phyloP scores from a whole-genome alignment of 192 early-diverging fungal species.

The Chytriomyces hyalinus region DNA sequence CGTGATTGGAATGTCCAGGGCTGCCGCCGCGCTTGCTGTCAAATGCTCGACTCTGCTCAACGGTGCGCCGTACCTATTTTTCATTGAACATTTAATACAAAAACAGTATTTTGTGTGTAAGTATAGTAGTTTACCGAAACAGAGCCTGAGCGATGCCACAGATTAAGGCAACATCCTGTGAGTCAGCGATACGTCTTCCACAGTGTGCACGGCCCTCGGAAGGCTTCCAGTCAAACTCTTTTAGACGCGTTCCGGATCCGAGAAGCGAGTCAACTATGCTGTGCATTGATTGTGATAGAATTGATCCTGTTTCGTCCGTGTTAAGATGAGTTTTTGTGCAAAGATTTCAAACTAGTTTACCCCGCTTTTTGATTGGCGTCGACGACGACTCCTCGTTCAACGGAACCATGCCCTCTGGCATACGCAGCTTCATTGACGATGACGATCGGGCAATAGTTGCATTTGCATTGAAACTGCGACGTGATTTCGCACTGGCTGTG shows the following conservation, averaged over 20 bases:
- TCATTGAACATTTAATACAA: not conserved
- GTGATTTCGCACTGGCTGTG: no score
- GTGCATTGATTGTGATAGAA: not conserved
- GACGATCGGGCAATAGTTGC: no score
- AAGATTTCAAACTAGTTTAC: no score
- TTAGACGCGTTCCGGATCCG: not conserved
- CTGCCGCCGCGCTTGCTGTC: not conserved
- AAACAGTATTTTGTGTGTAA: not conserved
- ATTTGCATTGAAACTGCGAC: no score
- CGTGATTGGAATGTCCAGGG: not conserved
- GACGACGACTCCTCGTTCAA: no score
- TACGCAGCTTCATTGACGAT: no score
- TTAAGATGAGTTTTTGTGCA: no score
- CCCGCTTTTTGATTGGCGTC: no score
- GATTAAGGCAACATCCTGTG: slow-evolving; percentile 13
- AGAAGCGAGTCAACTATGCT: not conserved
- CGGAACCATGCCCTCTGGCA: no score
- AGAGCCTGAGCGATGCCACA: slow-evolving; percentile 18
- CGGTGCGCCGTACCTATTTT: slow-evolving; percentile 15
- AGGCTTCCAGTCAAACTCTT: slow-evolving; percentile 7
- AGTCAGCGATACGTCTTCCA: slow-evolving; percentile 14
- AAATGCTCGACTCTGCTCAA: slow-evolving; percentile 4
- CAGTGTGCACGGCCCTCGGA: not conserved
- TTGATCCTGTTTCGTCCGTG: no score
- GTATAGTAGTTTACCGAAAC: not conserved